Evolutionary conservation across 1,284 basidiomycete genomes (phyloP).

Genomic region (Agaricales sp.): DNA sequence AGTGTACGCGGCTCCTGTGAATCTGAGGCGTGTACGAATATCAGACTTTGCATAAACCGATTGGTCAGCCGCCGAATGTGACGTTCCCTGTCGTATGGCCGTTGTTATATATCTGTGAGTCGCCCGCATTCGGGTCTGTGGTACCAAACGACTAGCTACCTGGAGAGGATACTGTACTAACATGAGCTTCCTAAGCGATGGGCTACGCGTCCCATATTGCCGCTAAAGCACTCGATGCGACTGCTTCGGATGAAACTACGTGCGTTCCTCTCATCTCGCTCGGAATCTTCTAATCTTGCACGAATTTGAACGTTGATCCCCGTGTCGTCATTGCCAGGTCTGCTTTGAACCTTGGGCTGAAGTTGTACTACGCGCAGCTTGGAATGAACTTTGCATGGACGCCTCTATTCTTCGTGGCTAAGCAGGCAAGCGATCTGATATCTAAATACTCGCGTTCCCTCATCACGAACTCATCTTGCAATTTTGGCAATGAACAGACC

Average conservation of each 20-base stretch:
- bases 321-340: constrained; percentile 21
- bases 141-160: too few relatives aligned
- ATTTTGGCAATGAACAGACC: constrained; percentile 24
- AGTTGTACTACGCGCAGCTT: constrained; percentile 64
- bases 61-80: constrained; percentile 35
- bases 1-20: not conserved
- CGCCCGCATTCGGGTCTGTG: too few relatives aligned
- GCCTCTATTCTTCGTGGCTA: constrained; percentile 60
- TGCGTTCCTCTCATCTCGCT: constrained; percentile 11
- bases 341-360: constrained; percentile 40
- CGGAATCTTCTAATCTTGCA: constrained; percentile 1
- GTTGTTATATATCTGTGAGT: constrained; percentile 32
- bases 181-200: too few relatives aligned
- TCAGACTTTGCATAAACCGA: constrained; percentile 33
- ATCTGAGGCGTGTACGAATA: not conserved
- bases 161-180: too few relatives aligned
- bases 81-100: constrained; percentile 58
- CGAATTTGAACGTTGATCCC: constrained; percentile 1
- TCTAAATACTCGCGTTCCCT: not conserved
- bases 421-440: constrained; percentile 24
- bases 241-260: constrained; percentile 30
- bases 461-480: too few relatives aligned
- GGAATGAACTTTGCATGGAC: constrained; percentile 63
- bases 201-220: constrained; percentile 68
- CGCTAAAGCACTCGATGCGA: constrained; percentile 42